A percentile compares a stretch with the other conserved stretches of the same genome.
Conservation (phyloP, 805 yeast species). For the Yarrowia sp. region DNA sequence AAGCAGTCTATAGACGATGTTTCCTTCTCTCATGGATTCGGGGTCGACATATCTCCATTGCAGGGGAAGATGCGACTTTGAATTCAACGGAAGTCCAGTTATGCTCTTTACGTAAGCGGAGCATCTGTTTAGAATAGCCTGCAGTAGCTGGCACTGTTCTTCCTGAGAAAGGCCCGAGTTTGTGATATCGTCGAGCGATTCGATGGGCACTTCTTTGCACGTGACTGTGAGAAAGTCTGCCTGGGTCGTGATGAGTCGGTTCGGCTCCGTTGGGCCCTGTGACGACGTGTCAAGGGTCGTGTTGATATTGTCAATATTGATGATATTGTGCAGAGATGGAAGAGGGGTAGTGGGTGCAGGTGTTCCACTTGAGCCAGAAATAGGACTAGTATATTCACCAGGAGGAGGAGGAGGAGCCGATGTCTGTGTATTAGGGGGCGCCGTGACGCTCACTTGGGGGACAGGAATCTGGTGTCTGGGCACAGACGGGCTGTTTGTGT, state of each 20-base stretch:
- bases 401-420: neutral
- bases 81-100: conserved; percentile 29
- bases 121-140: conserved; percentile 20
- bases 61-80: conserved; percentile 7
- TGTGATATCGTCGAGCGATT: conserved; percentile 11
- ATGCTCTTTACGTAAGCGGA: conserved; percentile 15
- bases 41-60: conserved; percentile 30
- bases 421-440: neutral
- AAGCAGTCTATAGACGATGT: conserved; percentile 16
- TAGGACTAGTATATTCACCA: too few species aligned
- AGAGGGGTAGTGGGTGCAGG: neutral
- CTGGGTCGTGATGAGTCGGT: conserved; percentile 4
- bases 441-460: too few species aligned
- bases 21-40: conserved; percentile 6
- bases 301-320: conserved; percentile 11
- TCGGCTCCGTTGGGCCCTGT: neutral
- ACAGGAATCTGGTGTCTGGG: too few species aligned
- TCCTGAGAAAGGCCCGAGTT: conserved; percentile 24
- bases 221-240: conserved; percentile 29
- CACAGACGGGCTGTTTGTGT: too few species aligned
- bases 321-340: neutral
- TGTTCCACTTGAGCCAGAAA: neutral
- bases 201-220: conserved; percentile 30
- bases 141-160: conserved; percentile 29
- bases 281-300: conserved; percentile 4